Conservation (phyloP, 306 rosid genomes). For the Ceratonia siliqua region DNA sequence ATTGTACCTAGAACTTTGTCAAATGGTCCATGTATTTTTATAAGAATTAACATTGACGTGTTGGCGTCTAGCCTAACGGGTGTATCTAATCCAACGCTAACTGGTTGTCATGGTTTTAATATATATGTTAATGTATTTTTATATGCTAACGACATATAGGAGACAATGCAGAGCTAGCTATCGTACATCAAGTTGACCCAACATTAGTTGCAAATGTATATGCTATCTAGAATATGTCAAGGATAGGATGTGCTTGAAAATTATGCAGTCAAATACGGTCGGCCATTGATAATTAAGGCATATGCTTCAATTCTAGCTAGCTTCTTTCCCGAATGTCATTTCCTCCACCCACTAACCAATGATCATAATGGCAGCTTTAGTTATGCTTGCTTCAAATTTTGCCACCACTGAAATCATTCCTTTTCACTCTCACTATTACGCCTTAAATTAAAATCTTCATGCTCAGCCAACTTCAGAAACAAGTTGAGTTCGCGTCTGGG, state of each 20-base stretch:
- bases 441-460: slow-evolving; percentile 35
- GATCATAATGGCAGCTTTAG: background rate
- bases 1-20: slow-evolving; percentile 43
- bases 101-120: slow-evolving; percentile 24
- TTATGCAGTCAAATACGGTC: slow-evolving; percentile 5
- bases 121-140: background rate
- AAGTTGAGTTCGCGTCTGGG: slow-evolving; percentile 18
- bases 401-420: slow-evolving; percentile 35
- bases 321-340: background rate
- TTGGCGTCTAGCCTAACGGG: slow-evolving; percentile 17
- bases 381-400: slow-evolving; percentile 26
- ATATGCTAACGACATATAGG: background rate
- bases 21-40: slow-evolving; percentile 24
- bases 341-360: slow-evolving; percentile 18
- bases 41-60: slow-evolving; percentile 2
- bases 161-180: slow-evolving; percentile 25
- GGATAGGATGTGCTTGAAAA: slow-evolving; percentile 14
- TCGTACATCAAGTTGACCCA: slow-evolving; percentile 10
- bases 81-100: slow-evolving; percentile 2
- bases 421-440: slow-evolving; percentile 30
- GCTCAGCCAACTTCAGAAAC: slow-evolving; percentile 38
- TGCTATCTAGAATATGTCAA: background rate
- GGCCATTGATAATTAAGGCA: slow-evolving; percentile 20
- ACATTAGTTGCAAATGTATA: background rate
- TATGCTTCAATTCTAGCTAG: background rate